A percentile compares a stretch with the other conserved stretches of the same genome.
These are phyloP conservation scores for Massospora cicadina DNA, from an alignment of 371 early-diverging fungal genomes.

Conservation along the genomic window DNA sequence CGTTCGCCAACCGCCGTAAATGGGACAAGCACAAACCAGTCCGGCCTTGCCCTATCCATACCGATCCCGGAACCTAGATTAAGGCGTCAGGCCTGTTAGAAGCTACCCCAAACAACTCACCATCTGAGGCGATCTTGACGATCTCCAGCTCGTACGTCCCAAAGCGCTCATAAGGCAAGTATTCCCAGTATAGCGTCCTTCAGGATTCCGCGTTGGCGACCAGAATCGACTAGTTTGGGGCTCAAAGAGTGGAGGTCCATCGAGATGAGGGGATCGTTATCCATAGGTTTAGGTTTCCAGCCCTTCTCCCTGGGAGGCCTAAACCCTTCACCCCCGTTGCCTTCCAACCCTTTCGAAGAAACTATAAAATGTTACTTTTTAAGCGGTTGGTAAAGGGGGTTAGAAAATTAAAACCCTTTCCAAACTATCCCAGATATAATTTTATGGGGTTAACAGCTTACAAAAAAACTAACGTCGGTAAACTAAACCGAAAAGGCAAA, in stretches of 20 bases:
- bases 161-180: neutral
- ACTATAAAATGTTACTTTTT: no score
- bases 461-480: no score
- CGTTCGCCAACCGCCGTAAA: neutral
- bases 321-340: no score
- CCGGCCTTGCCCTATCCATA: neutral
- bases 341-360: no score
- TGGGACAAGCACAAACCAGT: constrained; percentile 5
- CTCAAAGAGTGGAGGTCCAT: neutral
- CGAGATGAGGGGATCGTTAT: neutral
- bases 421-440: no score
- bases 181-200: neutral
- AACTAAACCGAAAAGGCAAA: no score
- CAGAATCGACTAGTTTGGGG: neutral
- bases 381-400: no score
- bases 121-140: neutral
- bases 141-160: neutral
- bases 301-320: neutral
- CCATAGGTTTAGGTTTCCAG: neutral
- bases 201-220: neutral
- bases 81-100: neutral
- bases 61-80: constrained; percentile 2
- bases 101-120: neutral
- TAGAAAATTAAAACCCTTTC: no score
- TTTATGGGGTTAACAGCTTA: no score